A percentile compares a stretch with the other conserved stretches of the same genome.
phyloP scores from a whole-genome alignment of 1,284 basidiomycete species.

The Papiliotrema laurentii region DNA sequence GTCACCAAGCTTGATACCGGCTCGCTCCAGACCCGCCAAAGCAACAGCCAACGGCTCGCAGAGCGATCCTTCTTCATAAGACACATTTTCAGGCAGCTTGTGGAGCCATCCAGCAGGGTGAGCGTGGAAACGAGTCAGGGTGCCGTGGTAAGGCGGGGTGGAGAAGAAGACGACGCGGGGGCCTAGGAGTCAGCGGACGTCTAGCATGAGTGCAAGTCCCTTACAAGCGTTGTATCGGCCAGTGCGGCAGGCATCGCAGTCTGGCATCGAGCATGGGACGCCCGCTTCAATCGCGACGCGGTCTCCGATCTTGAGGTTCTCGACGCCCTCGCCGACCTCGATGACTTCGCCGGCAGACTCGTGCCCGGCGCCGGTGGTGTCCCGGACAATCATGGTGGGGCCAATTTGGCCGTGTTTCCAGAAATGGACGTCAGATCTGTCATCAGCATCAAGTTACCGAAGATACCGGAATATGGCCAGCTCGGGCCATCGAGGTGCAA shows the following conservation, averaged over 20 bases:
- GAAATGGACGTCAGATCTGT: conserved; percentile 49
- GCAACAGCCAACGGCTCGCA: conserved; percentile 55
- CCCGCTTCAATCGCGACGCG: conserved; percentile 54
- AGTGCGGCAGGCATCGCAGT: conserved; percentile 52
- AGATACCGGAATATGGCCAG: too few relatives aligned
- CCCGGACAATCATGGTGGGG: conserved; percentile 38
- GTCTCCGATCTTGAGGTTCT: conserved; percentile 45
- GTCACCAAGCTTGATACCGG: conserved; percentile 51
- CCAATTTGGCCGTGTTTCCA: conserved; percentile 51
- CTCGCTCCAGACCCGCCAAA: conserved; percentile 53
- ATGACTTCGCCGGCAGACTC: conserved; percentile 51
- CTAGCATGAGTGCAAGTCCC: conserved; percentile 13
- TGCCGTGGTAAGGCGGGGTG: conserved; percentile 52
- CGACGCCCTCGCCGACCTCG: conserved; percentile 49
- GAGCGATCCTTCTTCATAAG: conserved; percentile 53
- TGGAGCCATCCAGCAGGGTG: conserved; percentile 56
- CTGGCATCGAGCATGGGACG: conserved; percentile 51
- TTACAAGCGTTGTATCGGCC: conserved; percentile 54
- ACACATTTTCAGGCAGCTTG: conserved; percentile 51
- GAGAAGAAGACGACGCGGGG: conserved; percentile 52
- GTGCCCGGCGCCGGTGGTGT: conserved; percentile 46
- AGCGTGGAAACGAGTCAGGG: conserved; percentile 51
- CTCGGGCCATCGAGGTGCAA: too few relatives aligned
- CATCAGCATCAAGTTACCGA: conserved; percentile 29
- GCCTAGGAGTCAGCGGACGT: conserved; percentile 22